Conservation (phyloP, 2,329 filamentous ascomycete genomes). For the Nemania sp. region DNA sequence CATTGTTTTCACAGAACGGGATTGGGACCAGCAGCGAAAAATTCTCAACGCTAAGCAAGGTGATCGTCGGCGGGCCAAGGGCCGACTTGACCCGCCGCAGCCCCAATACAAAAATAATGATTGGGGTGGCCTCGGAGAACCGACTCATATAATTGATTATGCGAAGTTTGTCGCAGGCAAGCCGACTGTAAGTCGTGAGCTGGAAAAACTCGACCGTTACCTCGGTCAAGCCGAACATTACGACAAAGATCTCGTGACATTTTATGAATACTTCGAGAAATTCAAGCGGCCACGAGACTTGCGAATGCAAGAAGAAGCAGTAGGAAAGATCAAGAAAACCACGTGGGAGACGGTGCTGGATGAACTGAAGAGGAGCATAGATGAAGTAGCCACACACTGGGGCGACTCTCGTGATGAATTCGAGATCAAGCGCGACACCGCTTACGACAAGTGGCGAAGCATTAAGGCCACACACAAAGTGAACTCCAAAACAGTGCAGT, state of each 20-base stretch:
- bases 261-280: constrained; percentile 41
- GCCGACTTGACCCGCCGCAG: constrained; percentile 34
- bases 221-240: constrained; percentile 31
- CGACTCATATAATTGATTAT: constrained; percentile 62
- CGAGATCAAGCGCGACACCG: constrained; percentile 37
- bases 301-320: constrained; percentile 21
- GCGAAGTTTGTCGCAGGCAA: constrained; percentile 60
- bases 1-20: constrained; percentile 48
- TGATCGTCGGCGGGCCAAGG: constrained; percentile 16
- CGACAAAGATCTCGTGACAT: constrained; percentile 34
- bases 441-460: constrained; percentile 47
- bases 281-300: constrained; percentile 29
- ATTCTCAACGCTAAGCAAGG: constrained; percentile 27
- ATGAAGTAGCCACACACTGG: constrained; percentile 41
- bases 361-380: constrained; percentile 42
- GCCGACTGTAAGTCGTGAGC: constrained; percentile 43
- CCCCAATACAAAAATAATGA: constrained; percentile 50
- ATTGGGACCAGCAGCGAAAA: constrained; percentile 46
- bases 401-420: constrained; percentile 15
- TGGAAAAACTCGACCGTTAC: constrained; percentile 40
- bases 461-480: constrained; percentile 44
- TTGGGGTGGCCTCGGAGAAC: constrained; percentile 32
- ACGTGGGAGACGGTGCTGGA: constrained; percentile 41
- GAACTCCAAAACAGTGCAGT: constrained; percentile 32
- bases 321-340: constrained; percentile 18